phyloP scores from a whole-genome alignment of 139 green algal species.

The Klebsormidium nitens region DNA sequence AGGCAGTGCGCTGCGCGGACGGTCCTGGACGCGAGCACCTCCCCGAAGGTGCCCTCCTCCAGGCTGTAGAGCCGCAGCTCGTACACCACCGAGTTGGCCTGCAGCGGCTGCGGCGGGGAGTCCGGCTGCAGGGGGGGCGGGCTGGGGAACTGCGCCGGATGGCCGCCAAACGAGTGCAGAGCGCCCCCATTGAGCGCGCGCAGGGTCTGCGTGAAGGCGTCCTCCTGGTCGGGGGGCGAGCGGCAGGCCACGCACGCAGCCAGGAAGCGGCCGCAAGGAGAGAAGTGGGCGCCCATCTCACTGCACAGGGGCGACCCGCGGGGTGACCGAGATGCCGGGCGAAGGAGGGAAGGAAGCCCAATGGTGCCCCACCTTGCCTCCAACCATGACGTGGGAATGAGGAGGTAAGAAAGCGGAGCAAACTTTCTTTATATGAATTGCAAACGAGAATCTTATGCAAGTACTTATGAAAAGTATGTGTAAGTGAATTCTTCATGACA shows the following conservation, averaged over 20 bases:
- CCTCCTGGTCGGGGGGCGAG: neutral
- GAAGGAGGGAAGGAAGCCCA: no score
- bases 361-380: neutral
- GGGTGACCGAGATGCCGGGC: no score
- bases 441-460: no score
- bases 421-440: no score
- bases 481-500: no score
- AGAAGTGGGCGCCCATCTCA: conserved; percentile 90
- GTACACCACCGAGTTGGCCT: conserved; percentile 52
- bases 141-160: neutral
- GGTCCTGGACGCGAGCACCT: conserved; percentile 43
- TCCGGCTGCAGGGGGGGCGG: neutral
- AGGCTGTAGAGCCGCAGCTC: conserved; percentile 73
- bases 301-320: conserved; percentile 20
- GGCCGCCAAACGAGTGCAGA: no score
- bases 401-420: neutral
- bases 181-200: no score
- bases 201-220: no score
- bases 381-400: neutral
- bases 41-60: conserved; percentile 46
- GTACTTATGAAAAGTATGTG: no score
- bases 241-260: conserved; percentile 65
- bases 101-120: conserved; percentile 5
- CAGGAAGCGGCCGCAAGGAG: conserved; percentile 65
- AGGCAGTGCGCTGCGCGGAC: conserved; percentile 92